Evolutionary conservation across 495 filamentous ascomycete genomes (phyloP), one percentile per base, ranked within the genome.

Genomic region (Penicillium manginii): DNA sequence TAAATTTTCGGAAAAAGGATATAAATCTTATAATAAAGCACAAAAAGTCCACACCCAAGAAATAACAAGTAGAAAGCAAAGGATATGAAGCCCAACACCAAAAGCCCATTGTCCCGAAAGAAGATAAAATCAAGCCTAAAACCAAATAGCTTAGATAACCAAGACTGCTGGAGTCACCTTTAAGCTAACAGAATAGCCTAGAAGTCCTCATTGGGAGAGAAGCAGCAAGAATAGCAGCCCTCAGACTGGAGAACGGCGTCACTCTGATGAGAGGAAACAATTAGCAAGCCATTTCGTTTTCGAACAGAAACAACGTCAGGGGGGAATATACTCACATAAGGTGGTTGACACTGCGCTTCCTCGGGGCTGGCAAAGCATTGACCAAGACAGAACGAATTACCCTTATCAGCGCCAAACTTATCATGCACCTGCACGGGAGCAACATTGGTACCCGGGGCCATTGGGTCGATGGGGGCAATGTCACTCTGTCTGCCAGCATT

Each of bases 351-450:
- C 26, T 58, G 15, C 49, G 59, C 58, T 21, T 63, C 54, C 19
- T 40, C 43, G 40, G 52, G 18, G 48, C 43, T 52, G n/a, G 49
- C 3, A 47, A 52, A 64, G 29, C 71, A 73, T 11, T 29, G 14
- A 0, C 71, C 71, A 22, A 64, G 10, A 55, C 71, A 73, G 56
- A 72, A 66, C 5, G 59, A 48, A 47, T 70, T 72, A 4, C 71
- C 71, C 50, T 57, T 50, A 51, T 73, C 71, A 31, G 52, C 35
- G 1, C 64, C 71, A 19, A 49, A 23, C 5, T 46, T 39, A 22
- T 61, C 29, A 4, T 56, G 46, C 11, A 37, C 18, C 19, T 14
- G 23, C 17, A 45, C 55, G 12, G 61, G 62, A 23, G 68, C 67
- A 47, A 67, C 50, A 32, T 65, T 42, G 1, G 29, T 48, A 15